These are phyloP conservation scores for Ascochyta koolunga DNA, from an alignment of 2,329 filamentous ascomycete genomes.

Conservation along the genomic window DNA sequence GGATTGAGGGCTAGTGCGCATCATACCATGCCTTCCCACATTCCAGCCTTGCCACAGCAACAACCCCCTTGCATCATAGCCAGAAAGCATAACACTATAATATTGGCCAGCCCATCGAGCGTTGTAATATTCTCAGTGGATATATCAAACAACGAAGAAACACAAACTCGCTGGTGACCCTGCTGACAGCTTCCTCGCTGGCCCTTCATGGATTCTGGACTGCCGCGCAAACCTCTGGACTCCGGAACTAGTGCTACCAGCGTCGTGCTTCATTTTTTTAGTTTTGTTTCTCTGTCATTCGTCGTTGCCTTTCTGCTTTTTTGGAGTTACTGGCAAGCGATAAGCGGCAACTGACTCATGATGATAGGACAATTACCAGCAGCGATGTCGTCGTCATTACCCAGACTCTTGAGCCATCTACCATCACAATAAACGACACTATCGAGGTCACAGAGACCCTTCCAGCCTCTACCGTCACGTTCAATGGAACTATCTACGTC, in stretches of 20 bases:
- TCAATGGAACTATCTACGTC: background rate
- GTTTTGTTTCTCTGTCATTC: background rate
- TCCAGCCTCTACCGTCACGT: background rate
- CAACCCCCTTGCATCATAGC: background rate
- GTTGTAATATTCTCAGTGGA: background rate
- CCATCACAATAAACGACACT: background rate
- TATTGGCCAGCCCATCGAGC: background rate
- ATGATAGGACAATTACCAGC: constrained; percentile 3
- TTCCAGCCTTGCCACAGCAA: background rate
- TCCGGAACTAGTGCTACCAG: background rate
- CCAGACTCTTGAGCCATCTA: background rate
- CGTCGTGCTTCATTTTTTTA: background rate
- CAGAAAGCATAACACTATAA: background rate
- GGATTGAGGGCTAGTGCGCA: background rate
- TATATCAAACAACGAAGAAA: background rate
- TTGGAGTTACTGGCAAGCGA: background rate
- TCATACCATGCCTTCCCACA: background rate
- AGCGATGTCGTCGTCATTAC: background rate
- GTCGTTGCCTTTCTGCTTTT: background rate
- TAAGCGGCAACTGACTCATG: constrained; percentile 1
- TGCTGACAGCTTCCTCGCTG: background rate
- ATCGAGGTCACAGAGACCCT: background rate
- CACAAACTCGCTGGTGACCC: no score
- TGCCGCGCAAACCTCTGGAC: background rate
- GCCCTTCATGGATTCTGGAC: background rate